phyloP scores from a whole-genome alignment of 1,139 yeast species.

The Lizanozyma gosingica region DNA sequence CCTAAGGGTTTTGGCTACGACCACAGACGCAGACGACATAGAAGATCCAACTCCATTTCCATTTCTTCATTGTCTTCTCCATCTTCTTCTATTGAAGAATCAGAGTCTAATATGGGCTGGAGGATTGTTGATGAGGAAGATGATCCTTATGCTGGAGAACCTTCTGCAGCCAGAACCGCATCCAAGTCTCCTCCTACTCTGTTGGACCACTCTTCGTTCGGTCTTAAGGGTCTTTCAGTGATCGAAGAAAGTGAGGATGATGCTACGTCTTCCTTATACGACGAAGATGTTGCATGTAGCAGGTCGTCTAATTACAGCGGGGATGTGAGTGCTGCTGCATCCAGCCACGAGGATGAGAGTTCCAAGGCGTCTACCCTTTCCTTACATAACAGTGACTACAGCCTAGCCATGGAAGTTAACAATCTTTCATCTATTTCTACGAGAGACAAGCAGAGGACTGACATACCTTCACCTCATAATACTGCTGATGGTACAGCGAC shows the following conservation, averaged over 20 bases:
- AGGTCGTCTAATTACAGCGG: slow-evolving; percentile 10
- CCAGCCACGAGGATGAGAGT: slow-evolving; percentile 6
- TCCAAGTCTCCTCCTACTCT: slow-evolving; percentile 2
- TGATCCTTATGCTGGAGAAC: slow-evolving; percentile 3
- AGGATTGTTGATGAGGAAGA: slow-evolving; percentile 5
- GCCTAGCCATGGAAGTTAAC: slow-evolving; percentile 5
- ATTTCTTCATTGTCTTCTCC: background rate
- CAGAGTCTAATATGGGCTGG: background rate
- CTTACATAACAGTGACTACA: slow-evolving; percentile 32
- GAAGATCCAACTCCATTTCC: slow-evolving; percentile 1
- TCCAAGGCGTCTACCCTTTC: slow-evolving; percentile 33
- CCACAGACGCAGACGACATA: slow-evolving; percentile 10
- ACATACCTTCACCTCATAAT: no score
- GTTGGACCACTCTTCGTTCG: slow-evolving; percentile 20
- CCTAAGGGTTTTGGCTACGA: slow-evolving; percentile 15
- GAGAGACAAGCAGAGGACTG: no score
- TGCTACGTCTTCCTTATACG: slow-evolving; percentile 26
- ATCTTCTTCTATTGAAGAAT: background rate
- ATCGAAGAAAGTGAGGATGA: slow-evolving; percentile 30
- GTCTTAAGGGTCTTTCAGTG: slow-evolving; percentile 31
- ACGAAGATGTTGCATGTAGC: slow-evolving; percentile 9
- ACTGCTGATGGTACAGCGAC: no score
- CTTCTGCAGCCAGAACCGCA: slow-evolving; percentile 1
- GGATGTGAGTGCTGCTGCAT: background rate
- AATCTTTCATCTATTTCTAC: slow-evolving; percentile 9